phyloP scores from a whole-genome alignment of 228 moss, liverwort and hornwort species.

The Sphagnum magellanicum region DNA sequence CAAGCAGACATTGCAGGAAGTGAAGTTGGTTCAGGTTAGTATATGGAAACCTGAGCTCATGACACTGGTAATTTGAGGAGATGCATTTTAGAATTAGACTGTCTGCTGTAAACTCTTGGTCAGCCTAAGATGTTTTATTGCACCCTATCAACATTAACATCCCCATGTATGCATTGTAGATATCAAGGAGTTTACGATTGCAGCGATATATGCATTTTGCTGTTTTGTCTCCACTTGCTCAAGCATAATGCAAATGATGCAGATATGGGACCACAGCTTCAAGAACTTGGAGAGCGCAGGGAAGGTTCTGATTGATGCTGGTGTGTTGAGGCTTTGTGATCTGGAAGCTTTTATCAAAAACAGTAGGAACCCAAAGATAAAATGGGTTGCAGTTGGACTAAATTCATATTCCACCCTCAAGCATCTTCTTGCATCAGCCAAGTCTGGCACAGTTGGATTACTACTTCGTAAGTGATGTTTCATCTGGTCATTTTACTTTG shows the following conservation, averaged over 20 bases:
- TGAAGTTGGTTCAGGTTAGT: constrained; percentile 65
- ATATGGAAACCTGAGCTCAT: neutral
- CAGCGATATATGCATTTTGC: neutral
- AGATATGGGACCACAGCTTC: constrained; percentile 76
- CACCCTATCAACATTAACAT: too few species aligned
- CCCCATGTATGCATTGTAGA: too few species aligned
- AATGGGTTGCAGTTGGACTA: constrained; percentile 51
- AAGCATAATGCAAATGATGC: constrained; percentile 3
- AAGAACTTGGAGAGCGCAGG: constrained; percentile 40
- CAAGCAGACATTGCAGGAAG: constrained; percentile 63
- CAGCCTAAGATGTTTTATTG: too few species aligned
- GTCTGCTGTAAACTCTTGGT: too few species aligned
- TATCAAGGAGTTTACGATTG: too few species aligned
- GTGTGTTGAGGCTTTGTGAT: constrained; percentile 37
- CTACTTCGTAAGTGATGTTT: constrained; percentile 28
- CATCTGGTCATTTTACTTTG: too few species aligned
- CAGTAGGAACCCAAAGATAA: constrained; percentile 54
- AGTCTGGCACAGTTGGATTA: constrained; percentile 46
- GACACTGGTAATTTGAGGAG: too few species aligned
- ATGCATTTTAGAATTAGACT: too few species aligned
- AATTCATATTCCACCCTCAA: constrained; percentile 47
- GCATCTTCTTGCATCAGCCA: constrained; percentile 48
- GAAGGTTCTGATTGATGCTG: constrained; percentile 41
- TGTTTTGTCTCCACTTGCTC: too few species aligned
- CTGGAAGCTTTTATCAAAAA: constrained; percentile 52